Evolutionary conservation across 208 protist species (phyloP), one percentile per base, ranked within the genome.

Genomic region (Porcisia hertigi): DNA sequence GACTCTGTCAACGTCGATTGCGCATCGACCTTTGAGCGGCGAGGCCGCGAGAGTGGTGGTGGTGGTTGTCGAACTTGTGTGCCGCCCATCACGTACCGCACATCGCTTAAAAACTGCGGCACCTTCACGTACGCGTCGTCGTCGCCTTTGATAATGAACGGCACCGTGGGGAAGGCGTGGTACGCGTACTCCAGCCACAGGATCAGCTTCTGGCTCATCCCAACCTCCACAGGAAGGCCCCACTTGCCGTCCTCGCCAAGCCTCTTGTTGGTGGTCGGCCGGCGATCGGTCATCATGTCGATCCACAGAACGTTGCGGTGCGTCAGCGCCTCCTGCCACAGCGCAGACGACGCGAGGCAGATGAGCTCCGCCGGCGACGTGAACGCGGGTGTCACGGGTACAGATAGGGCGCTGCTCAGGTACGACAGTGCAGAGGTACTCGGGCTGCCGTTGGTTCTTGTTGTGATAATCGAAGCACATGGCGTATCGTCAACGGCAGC

Each of bases 81-180:
- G 64, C 43, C 64, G 64, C 64, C 43, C 45, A 55, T 69, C 64
- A 69, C 45, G 64, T 69, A 69, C 36, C 69, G 79, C 34, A 87
- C 54, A 63, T 87, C 86, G 49, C 75, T 59, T 60, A 90, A 71
- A 55, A 81, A 86, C 77, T 90, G 82, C 73, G 86, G 86, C 73
- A 90, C 80, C 64, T 79, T 81, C 52, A 87, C 18, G 66, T 85
- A 90, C 49, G 78, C 81, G 65, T 90, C 86, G 72, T 90, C 86
- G 65, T 90, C 86, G 23, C 80, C 77, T 66, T 88, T 90, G 39
- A 75, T 75, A 62, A 90, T 57, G 75, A 80, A 90, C 53, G 59
- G 53, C 43, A 80, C 80, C 18, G 76, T 67, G 30, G 77, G 76
- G 66, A 88, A 90, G 0, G 75, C 34, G 55, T 73, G 59, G 70